phyloP scores from a whole-genome alignment of 1,284 basidiomycete species.

The Mycena citricolor region DNA sequence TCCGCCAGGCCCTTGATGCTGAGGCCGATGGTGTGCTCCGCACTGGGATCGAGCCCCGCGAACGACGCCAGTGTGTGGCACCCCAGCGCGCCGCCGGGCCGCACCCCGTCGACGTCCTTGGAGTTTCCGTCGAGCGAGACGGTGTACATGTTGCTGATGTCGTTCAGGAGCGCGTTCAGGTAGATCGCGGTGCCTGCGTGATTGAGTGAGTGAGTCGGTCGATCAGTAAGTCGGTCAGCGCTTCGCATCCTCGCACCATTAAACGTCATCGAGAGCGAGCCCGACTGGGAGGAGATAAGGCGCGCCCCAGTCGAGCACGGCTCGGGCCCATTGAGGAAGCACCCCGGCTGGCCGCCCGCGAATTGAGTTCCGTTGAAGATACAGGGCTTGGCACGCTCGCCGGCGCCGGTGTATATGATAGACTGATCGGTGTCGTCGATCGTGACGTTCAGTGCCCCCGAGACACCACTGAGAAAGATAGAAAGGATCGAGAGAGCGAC shows the following conservation, averaged over 20 bases:
- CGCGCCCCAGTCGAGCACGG: slow-evolving; percentile 25
- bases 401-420: slow-evolving; percentile 23
- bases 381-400: slow-evolving; percentile 21
- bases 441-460: slow-evolving; percentile 27
- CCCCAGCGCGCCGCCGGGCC: slow-evolving; percentile 20
- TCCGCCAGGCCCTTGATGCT: slow-evolving; percentile 27
- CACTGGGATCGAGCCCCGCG: slow-evolving; percentile 25
- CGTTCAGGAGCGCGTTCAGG: slow-evolving; percentile 25
- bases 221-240: slow-evolving; percentile 22
- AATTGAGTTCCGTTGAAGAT: slow-evolving; percentile 3
- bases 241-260: too few relatives aligned
- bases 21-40: slow-evolving; percentile 25
- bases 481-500: slow-evolving; percentile 13
- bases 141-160: slow-evolving; percentile 26
- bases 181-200: slow-evolving; percentile 27
- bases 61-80: slow-evolving; percentile 27
- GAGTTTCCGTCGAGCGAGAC: slow-evolving; percentile 26
- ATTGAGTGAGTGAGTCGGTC: neutral
- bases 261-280: slow-evolving; percentile 27
- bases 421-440: slow-evolving; percentile 26
- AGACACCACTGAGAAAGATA: slow-evolving; percentile 21
- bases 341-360: slow-evolving; percentile 11
- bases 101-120: slow-evolving; percentile 26
- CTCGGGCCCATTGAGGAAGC: slow-evolving; percentile 24
- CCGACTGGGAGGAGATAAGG: slow-evolving; percentile 20